Conservation (phyloP, 345 rosid genomes). For the Hypericum androsaemum region DNA sequence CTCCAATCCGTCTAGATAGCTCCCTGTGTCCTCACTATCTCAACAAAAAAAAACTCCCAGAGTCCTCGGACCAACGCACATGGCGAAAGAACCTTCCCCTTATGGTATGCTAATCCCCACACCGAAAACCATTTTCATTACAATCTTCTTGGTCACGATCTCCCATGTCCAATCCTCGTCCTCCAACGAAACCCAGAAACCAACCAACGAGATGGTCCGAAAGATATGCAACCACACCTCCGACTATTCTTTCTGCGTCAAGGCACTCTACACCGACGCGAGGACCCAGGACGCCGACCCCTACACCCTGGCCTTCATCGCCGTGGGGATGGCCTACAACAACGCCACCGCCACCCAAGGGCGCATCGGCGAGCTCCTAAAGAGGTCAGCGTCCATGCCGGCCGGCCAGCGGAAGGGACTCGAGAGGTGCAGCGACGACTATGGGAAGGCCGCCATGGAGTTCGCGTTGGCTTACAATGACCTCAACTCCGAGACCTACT, state of each 20-base stretch:
- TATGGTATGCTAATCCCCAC: too few relatives aligned
- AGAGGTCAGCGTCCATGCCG: not conserved
- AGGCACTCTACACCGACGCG: constrained; percentile 33
- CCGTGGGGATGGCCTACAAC: constrained; percentile 27
- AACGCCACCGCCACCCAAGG: constrained; percentile 26
- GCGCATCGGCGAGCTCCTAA: constrained; percentile 14
- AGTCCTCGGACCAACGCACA: too few relatives aligned
- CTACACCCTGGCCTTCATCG: constrained; percentile 25
- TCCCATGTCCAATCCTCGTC: not conserved
- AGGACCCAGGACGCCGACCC: constrained; percentile 29
- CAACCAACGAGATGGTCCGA: constrained; percentile 14
- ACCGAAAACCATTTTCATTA: too few relatives aligned
- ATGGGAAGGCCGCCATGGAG: constrained; percentile 14
- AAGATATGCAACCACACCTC: constrained; percentile 24
- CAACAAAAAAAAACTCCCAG: too few relatives aligned
- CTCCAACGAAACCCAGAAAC: constrained; percentile 1
- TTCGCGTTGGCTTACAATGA: constrained; percentile 23
- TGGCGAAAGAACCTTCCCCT: too few relatives aligned
- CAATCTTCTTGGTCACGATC: too few relatives aligned
- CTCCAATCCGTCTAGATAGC: too few relatives aligned
- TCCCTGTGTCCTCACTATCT: too few relatives aligned
- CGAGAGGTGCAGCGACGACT: constrained; percentile 13
- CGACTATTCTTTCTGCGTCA: constrained; percentile 22
- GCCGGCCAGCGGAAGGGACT: constrained; percentile 10
- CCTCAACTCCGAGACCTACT: constrained; percentile 35